Conservation (phyloP, 805 yeast species). For the Hanseniaspora singularis region DNA sequence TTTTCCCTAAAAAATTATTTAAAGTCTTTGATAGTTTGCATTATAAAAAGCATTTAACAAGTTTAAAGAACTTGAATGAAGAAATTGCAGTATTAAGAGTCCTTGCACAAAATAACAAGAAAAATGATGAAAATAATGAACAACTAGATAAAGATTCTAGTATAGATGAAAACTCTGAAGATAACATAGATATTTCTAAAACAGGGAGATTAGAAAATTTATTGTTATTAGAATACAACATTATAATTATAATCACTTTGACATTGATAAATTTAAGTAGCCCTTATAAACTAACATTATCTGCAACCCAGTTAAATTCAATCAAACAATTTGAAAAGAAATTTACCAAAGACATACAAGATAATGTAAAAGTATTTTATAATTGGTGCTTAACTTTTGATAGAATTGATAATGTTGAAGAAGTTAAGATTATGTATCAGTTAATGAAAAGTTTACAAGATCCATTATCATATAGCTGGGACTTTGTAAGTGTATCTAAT, state of each 20-base stretch:
- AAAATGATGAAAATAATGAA: too few relatives aligned
- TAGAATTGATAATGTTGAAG: background rate
- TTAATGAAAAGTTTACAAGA: background rate
- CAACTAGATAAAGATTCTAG: too few relatives aligned
- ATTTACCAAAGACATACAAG: background rate
- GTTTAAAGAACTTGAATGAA: background rate
- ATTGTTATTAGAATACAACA: slow-evolving; percentile 8
- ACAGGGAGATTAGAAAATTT: slow-evolving; percentile 4
- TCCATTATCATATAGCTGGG: slow-evolving; percentile 8
- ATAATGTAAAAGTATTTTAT: slow-evolving; percentile 4
- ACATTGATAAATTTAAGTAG: background rate
- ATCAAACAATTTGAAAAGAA: background rate
- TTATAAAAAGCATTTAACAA: slow-evolving; percentile 1
- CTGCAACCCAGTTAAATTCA: background rate
- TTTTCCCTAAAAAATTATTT: slow-evolving; percentile 9
- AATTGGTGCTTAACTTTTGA: slow-evolving; percentile 7
- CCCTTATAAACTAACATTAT: background rate
- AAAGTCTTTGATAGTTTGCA: slow-evolving; percentile 1
- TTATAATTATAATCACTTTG: background rate
- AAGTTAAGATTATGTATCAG: slow-evolving; percentile 4
- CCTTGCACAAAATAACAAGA: background rate
- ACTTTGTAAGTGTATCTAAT: background rate
- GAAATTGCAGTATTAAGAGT: background rate
- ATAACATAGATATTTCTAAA: background rate
- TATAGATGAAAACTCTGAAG: background rate